Conservation (phyloP, 768 basidiomycete species). For the Coprinopsis strossmayeri region DNA sequence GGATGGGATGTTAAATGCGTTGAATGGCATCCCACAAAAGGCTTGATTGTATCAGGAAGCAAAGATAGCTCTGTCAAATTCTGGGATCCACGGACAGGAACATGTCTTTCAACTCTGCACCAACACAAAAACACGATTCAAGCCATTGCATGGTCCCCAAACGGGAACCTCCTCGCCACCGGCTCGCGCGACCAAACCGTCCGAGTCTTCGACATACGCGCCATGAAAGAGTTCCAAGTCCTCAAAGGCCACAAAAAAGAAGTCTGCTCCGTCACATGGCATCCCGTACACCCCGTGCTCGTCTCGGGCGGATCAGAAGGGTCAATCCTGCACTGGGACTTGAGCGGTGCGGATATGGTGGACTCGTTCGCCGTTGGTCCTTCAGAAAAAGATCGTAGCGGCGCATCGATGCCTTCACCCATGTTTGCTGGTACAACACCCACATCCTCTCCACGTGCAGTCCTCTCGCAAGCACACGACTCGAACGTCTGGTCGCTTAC, state of each 20-base stretch:
- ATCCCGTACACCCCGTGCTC: conserved; percentile 87
- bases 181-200: conserved; percentile 94
- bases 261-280: conserved; percentile 96
- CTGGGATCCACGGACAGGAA: conserved; percentile 96
- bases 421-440: conserved; percentile 12
- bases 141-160: conserved; percentile 87
- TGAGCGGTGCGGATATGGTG: conserved; percentile 31
- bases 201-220: conserved; percentile 94
- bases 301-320: conserved; percentile 95
- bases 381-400: conserved; percentile 1
- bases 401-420: conserved; percentile 35
- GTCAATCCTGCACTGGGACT: conserved; percentile 89
- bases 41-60: conserved; percentile 88
- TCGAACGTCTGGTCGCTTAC: conserved; percentile 95
- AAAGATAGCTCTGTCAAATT: conserved; percentile 99
- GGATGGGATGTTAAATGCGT: conserved; percentile 99
- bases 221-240: conserved; percentile 91
- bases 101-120: conserved; percentile 89
- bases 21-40: conserved; percentile 98
- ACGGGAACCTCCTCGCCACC: conserved; percentile 90
- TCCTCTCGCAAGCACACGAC: conserved; percentile 95
- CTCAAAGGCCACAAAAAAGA: conserved; percentile 98
- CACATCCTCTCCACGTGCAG: conserved; percentile 61
- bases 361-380: conserved; percentile 16
- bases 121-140: conserved; percentile 98